Evolutionary conservation across 345 rosid species (phyloP).

Genomic region (Sonneratia alba): DNA sequence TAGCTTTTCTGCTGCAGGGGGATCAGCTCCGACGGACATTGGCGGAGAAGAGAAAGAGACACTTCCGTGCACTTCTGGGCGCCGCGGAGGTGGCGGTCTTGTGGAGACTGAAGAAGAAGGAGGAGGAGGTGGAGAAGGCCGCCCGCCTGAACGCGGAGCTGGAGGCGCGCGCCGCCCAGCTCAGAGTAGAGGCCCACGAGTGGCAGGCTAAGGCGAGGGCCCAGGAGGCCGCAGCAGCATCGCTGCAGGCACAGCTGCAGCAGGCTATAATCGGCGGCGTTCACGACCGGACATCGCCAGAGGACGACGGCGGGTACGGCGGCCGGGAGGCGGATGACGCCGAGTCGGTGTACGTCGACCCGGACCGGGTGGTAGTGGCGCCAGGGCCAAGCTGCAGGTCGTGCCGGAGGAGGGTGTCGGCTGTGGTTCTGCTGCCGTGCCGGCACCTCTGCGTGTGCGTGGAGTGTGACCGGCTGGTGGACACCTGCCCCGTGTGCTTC

Average conservation of each 20-base stretch:
- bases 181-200: constrained; percentile 59
- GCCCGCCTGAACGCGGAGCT: constrained; percentile 64
- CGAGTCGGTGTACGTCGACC: constrained; percentile 77
- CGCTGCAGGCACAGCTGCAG: constrained; percentile 69
- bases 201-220: constrained; percentile 86
- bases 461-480: constrained; percentile 52
- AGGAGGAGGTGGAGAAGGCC: constrained; percentile 65
- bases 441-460: constrained; percentile 75
- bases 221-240: constrained; percentile 67
- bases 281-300: constrained; percentile 15
- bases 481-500: constrained; percentile 74
- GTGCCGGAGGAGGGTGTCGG: constrained; percentile 49
- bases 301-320: constrained; percentile 19
- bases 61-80: constrained; percentile 63
- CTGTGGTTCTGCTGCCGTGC: constrained; percentile 83
- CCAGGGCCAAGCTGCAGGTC: constrained; percentile 44
- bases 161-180: constrained; percentile 78
- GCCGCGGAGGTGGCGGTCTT: constrained; percentile 57
- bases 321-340: constrained; percentile 58
- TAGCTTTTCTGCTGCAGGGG: constrained; percentile 28
- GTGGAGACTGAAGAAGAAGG: constrained; percentile 55
- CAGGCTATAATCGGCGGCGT: constrained; percentile 36
- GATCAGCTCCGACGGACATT: constrained; percentile 67
- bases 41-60: constrained; percentile 62
- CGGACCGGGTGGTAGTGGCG: constrained; percentile 35